These are phyloP conservation scores for Cercospora berteroae DNA, from an alignment of 2,329 filamentous ascomycete species.

Conservation along the genomic window DNA sequence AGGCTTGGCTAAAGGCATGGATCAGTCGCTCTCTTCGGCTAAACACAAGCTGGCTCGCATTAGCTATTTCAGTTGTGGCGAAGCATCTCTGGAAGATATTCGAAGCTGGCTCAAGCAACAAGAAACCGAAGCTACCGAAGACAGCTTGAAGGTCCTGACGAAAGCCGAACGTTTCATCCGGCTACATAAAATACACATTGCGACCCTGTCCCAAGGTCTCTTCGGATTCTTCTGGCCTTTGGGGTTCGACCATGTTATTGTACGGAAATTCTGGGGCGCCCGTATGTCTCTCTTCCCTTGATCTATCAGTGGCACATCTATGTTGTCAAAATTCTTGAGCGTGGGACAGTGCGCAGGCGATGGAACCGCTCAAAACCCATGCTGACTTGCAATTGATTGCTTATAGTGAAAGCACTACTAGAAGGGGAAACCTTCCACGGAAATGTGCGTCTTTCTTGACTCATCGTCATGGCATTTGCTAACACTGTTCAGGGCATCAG, in stretches of 20 bases:
- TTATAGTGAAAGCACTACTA: constrained; percentile 2
- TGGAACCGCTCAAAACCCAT: background rate
- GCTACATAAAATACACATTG: constrained; percentile 3
- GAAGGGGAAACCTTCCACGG: constrained; percentile 3
- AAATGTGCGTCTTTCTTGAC: background rate
- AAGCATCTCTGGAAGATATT: background rate
- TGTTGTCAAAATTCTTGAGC: background rate
- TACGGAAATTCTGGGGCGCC: constrained; percentile 18
- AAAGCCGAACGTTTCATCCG: background rate
- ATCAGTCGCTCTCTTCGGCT: background rate
- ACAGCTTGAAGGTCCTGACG: background rate
- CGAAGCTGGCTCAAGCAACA: background rate
- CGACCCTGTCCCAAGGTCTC: constrained; percentile 7
- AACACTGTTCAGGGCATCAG: background rate
- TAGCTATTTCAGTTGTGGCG: background rate
- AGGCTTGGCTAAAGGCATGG: background rate
- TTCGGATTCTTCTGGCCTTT: constrained; percentile 18
- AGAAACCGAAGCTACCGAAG: background rate
- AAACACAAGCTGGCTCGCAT: background rate
- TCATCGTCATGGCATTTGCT: background rate
- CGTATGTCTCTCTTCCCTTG: background rate
- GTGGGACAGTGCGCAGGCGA: background rate
- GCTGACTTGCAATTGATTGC: background rate
- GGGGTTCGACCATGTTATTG: constrained; percentile 9
- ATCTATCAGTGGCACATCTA: background rate